phyloP scores from a whole-genome alignment of 306 rosid species.

The Rubus idaeus region DNA sequence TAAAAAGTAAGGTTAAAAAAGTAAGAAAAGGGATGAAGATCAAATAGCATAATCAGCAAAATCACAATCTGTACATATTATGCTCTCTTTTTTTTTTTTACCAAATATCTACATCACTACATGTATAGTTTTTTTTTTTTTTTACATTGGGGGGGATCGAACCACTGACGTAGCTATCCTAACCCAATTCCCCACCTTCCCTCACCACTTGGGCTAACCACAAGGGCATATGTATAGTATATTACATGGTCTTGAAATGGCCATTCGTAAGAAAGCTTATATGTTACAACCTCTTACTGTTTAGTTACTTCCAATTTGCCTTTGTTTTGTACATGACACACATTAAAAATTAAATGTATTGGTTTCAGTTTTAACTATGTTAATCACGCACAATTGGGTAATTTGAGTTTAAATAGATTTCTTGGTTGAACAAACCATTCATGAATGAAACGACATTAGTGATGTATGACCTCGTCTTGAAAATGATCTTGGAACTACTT shows the following conservation, averaged over 20 bases:
- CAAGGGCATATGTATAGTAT: background rate
- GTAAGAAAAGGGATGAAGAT: background rate
- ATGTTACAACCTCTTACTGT: background rate
- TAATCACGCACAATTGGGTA: background rate
- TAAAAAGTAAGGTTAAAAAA: conserved; percentile 20
- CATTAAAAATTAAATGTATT: background rate
- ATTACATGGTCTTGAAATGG: background rate
- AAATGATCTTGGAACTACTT: background rate
- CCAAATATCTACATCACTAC: background rate
- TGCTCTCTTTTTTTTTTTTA: background rate
- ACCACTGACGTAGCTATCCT: too few species aligned
- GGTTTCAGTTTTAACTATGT: background rate
- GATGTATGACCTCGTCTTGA: background rate
- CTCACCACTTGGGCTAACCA: too few species aligned
- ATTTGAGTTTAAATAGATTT: background rate
- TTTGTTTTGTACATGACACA: background rate
- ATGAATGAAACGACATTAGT: background rate
- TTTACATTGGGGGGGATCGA: too few species aligned
- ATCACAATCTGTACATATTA: conserved; percentile 12
- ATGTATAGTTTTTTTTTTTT: too few species aligned
- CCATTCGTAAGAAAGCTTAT: background rate
- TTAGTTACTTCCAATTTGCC: background rate
- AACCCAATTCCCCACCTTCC: too few species aligned
- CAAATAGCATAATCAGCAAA: conserved; percentile 6
- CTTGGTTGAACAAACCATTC: background rate